These are phyloP conservation scores for Nannochloropsis gaditana DNA, from an alignment of 108 stramenopile species.

Conservation along the genomic window DNA sequence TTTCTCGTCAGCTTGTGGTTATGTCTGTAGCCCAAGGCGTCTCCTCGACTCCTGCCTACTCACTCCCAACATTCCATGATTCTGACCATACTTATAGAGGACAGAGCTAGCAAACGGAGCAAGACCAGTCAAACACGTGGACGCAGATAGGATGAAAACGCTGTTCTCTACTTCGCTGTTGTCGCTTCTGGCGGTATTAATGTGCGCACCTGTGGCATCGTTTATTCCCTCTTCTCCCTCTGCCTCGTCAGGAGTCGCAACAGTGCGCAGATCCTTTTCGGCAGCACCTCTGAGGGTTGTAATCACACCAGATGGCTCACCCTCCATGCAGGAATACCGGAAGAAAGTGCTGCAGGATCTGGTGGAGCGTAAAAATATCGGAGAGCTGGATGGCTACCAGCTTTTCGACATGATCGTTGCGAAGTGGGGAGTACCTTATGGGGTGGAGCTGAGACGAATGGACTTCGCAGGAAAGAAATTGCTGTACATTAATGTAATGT, in stretches of 20 bases:
- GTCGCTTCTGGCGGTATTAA: not conserved
- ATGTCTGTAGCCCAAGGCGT: too few species aligned
- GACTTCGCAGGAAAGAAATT: slow-evolving; percentile 15
- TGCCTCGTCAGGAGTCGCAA: not conserved
- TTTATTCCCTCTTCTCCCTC: not conserved
- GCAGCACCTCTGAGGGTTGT: not conserved
- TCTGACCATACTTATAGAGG: too few species aligned
- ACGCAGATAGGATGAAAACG: not conserved
- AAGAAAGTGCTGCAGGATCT: slow-evolving; percentile 20
- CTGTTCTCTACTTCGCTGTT: not conserved
- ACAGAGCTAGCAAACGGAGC: too few species aligned
- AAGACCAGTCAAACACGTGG: too few species aligned
- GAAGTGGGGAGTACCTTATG: slow-evolving; percentile 7
- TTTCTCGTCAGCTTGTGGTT: too few species aligned
- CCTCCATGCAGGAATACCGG: slow-evolving; percentile 1
- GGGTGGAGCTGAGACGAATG: not conserved
- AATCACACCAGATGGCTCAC: not conserved
- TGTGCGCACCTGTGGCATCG: not conserved
- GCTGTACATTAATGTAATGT: not conserved
- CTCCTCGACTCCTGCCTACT: too few species aligned
- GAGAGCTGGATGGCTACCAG: slow-evolving; percentile 17
- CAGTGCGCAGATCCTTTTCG: not conserved
- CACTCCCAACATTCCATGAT: too few species aligned
- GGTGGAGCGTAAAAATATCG: slow-evolving; percentile 10
- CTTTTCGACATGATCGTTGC: not conserved